A percentile compares a stretch with the other conserved stretches of the same genome.
phyloP scores from a whole-genome alignment of 352 stramenopile genomes.

The Vaucheria bursata region DNA sequence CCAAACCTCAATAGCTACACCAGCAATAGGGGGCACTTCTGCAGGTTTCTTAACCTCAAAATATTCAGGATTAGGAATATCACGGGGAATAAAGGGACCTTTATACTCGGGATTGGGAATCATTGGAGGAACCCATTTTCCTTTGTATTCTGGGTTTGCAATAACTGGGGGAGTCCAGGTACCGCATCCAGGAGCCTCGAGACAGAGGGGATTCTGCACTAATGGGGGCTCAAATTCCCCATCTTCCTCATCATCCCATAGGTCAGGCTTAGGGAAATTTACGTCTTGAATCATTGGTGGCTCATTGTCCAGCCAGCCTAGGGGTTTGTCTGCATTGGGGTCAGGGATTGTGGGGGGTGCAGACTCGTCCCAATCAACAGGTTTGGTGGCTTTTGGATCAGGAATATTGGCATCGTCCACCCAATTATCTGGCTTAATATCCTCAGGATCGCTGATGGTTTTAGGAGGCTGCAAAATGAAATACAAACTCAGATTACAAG shows the following conservation, averaged over 20 bases:
- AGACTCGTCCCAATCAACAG: slow-evolving; percentile 85
- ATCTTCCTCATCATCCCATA: slow-evolving; percentile 84
- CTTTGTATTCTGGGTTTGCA: slow-evolving; percentile 78
- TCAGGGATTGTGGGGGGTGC: slow-evolving; percentile 69
- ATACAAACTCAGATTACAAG: no score
- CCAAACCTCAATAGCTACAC: slow-evolving; percentile 67
- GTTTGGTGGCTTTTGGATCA: slow-evolving; percentile 66
- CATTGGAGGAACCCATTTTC: slow-evolving; percentile 75
- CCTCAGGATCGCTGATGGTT: slow-evolving; percentile 74
- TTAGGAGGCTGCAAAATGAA: slow-evolving; percentile 52
- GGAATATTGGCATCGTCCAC: slow-evolving; percentile 63
- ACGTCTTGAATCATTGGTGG: slow-evolving; percentile 72
- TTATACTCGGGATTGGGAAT: slow-evolving; percentile 84
- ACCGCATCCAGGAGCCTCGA: slow-evolving; percentile 70
- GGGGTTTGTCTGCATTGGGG: slow-evolving; percentile 65
- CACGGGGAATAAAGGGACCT: slow-evolving; percentile 67
- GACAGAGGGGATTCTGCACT: slow-evolving; percentile 77
- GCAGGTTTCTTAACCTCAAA: slow-evolving; percentile 46
- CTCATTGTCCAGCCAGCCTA: slow-evolving; percentile 76
- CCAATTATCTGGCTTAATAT: slow-evolving; percentile 82
- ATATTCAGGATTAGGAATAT: slow-evolving; percentile 58
- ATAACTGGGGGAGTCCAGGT: slow-evolving; percentile 73
- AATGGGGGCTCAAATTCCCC: slow-evolving; percentile 72
- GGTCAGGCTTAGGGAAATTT: slow-evolving; percentile 68
- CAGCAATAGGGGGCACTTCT: slow-evolving; percentile 68